Conservation (phyloP, 2,329 filamentous ascomycete species). For the Leptographium procerum region DNA sequence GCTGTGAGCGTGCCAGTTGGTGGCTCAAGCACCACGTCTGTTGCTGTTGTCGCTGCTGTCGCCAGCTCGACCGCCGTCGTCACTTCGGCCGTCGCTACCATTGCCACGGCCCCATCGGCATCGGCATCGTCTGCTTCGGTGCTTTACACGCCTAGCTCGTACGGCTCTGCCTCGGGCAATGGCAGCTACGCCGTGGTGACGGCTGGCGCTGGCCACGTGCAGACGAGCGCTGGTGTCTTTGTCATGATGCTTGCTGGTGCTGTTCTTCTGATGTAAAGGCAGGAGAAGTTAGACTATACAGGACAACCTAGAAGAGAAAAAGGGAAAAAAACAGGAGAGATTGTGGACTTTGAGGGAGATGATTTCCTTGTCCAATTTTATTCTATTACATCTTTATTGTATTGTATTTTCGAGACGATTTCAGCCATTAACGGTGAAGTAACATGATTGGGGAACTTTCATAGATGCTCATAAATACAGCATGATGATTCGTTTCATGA, state of each 20-base stretch:
- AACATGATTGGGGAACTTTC: neutral
- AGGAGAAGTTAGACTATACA: neutral
- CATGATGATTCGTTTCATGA: neutral
- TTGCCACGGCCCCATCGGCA: neutral
- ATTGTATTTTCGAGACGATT: neutral
- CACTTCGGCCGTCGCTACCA: neutral
- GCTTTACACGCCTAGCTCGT: neutral
- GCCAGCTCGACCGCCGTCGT: neutral
- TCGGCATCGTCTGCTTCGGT: neutral
- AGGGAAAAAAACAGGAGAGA: neutral
- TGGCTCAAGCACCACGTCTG: neutral
- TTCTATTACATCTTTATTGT: neutral
- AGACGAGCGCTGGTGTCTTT: neutral
- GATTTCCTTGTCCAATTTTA: neutral
- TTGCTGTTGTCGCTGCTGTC: neutral
- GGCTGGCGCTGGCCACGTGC: constrained; percentile 5
- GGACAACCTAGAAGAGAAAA: too few relatives aligned
- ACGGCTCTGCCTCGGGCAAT: neutral
- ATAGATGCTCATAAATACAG: neutral
- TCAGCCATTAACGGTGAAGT: neutral
- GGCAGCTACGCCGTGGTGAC: constrained; percentile 5
- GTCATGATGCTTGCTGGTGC: constrained; percentile 5
- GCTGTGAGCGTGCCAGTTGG: neutral
- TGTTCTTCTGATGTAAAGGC: constrained; percentile 6
- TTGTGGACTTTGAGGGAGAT: neutral